Evolutionary conservation across 2,329 filamentous ascomycete genomes (phyloP), one percentile per base, ranked within the genome.

Genomic region (Ophiocordyceps camponoti-saundersi): DNA sequence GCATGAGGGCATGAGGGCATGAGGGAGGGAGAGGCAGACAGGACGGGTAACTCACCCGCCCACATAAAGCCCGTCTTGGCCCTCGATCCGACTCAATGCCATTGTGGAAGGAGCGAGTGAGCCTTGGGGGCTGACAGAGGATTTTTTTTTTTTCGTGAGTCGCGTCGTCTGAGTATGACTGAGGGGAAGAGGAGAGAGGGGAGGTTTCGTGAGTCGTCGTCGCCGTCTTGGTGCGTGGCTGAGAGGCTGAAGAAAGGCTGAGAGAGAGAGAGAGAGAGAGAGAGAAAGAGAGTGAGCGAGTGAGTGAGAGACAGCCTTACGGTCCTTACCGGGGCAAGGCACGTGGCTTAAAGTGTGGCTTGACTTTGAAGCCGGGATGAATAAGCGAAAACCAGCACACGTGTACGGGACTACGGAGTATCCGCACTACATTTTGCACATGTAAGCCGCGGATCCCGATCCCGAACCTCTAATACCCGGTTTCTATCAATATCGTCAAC

Each of bases 41-140:
- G 7, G 26, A 29, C 2, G 26, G 41, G 23, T 7, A 23, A 56
- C 65, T 56, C 53, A 66, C 65, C 65, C 61, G 45, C 64, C 58
- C 22, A 65, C 56, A 48, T 64, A 66, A 48, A 69, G 60, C 51
- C 63, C 61, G 42, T 67, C 65, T 41, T 60, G 55, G 5, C 66
- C 66, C 15, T 68, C 62, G 34, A 69, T 58, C 42, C 61, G 57
- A 49, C 64, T 68, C 29, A 69, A 54, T 2, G 67, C 66, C 67
- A 69, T 69, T 46, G 56, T 56, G 16, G 53, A 55, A 42, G 61
- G 58, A 46, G 57, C n/a, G n/a, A 61, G 18, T 22, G 15, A 21
- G 20, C 20, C 16, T 6, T 6, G 21, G 4, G 22, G 21, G 21
- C 21, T n/a, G 16, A 23, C 21, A 23, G 13, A 6, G n/a, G 8